phyloP scores from a whole-genome alignment of 176 grass and related monocot species.

The Phragmites australis region DNA sequence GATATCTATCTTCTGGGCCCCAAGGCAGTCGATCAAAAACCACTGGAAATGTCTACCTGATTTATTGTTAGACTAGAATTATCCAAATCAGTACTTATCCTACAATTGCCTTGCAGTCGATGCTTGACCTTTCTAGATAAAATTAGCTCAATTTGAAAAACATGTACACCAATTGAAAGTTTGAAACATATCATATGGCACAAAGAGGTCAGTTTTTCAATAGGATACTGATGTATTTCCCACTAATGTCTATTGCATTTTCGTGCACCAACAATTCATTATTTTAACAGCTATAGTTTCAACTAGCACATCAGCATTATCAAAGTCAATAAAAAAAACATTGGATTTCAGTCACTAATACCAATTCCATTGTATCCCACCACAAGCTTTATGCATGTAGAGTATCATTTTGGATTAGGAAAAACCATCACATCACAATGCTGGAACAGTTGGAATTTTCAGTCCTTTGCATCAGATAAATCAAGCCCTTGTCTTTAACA shows the following conservation, averaged over 20 bases:
- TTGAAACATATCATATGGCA: conserved; percentile 3
- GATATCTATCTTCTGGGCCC: conserved; percentile 13
- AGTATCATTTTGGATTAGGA: conserved; percentile 17
- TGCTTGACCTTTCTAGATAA: not conserved
- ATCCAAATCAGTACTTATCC: not conserved
- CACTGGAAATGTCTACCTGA: not conserved
- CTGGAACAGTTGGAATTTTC: not conserved
- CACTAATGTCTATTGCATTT: not conserved
- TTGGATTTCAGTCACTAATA: conserved; percentile 1
- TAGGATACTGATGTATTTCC: not conserved
- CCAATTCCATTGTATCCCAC: not conserved
- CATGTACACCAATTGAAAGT: not conserved
- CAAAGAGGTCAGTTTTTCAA: not conserved
- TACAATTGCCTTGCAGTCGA: not conserved
- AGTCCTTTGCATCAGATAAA: conserved; percentile 7
- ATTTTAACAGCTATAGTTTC: not conserved
- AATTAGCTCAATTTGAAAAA: conserved; percentile 2
- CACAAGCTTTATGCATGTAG: not conserved
- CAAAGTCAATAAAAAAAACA: conserved; percentile 1
- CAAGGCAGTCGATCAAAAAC: not conserved
- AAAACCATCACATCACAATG: not conserved
- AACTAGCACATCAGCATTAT: conserved; percentile 6
- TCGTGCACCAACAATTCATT: not conserved
- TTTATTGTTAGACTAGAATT: not conserved
- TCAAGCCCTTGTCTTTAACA: not conserved